Conservation (phyloP, 441 rosid species). For the Populus hybrid region DNA sequence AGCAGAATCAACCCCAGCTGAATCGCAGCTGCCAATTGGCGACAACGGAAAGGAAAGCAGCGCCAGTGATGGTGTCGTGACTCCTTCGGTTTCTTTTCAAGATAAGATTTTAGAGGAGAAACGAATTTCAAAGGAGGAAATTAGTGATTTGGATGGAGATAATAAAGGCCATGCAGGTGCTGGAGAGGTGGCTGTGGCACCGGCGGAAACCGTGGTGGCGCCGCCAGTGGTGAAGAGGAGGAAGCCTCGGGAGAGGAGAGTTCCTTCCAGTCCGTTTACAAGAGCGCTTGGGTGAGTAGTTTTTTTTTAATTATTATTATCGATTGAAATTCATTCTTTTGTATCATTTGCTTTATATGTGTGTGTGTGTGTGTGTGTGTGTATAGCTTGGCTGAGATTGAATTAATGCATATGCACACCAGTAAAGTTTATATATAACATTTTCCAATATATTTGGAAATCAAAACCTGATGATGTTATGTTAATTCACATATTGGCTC, state of each 20-base stretch:
- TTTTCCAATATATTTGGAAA: background rate
- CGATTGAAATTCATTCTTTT: background rate
- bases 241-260: conserved; percentile 79
- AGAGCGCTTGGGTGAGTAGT: conserved; percentile 76
- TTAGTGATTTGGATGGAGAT: conserved; percentile 18
- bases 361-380: no score
- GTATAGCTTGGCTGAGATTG: background rate
- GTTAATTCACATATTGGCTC: background rate
- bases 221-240: conserved; percentile 46
- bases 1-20: conserved; percentile 12
- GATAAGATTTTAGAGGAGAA: conserved; percentile 14
- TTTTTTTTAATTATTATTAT: background rate
- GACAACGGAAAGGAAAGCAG: conserved; percentile 5
- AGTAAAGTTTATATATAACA: background rate
- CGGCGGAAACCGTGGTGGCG: conserved; percentile 14
- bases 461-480: background rate
- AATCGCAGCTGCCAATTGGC: background rate
- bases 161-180: conserved; percentile 20
- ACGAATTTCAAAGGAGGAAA: background rate
- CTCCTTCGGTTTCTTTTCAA: background rate
- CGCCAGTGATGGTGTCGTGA: background rate
- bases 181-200: conserved; percentile 16
- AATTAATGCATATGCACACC: no score
- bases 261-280: conserved; percentile 85
- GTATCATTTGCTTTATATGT: background rate